Evolutionary conservation across 352 stramenopile genomes (phyloP), one percentile per base, ranked within the genome.

Genomic region (Globisporangium viniferum): DNA sequence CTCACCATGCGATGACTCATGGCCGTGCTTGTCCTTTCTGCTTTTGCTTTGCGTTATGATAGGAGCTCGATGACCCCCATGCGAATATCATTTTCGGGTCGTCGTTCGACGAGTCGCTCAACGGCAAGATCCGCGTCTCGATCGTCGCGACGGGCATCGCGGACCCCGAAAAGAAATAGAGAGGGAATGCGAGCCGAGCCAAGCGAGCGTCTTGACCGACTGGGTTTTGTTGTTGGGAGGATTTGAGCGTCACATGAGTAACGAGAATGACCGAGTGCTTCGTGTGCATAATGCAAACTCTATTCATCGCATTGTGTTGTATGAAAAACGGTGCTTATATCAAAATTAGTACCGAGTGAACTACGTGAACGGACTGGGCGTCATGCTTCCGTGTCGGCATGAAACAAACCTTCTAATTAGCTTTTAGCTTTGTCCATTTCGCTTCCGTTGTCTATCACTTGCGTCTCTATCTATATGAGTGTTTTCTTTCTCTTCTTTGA

Each of bases 11-110:
- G 14, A 46, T 46, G 39, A 20, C 39, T n/a, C 41, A n/a, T 51
- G 5, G 5, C 7, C 22, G 6, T 24, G 15, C 8, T 51, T 8
- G 7, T n/a, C 44, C 44, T 51, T 51, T 22, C 41, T 49, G 41
- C 4, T 10, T 49, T 10, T 49, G 41, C 41, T n/a, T n/a, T 35
- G 12, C 14, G 3, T 12, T 31, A 8, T 33, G 7, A 0, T 67
- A 91, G 69, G 91, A 97, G 69, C 82, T 97, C 18, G 88, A 96
- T 35, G 88, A 97, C 58, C 81, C 84, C 3, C 83, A 94, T 57
- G 88, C 88, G 39, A 95, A 95, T 72, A 95, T 95, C 71, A 95
- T 95, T 68, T 95, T 95, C 62, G 88, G 88, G 10, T 95, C 88
- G 58, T 93, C 84, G 20, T 95, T 93, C 56, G 86, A 95, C 60